These are phyloP conservation scores for Leccinum ponderosum DNA, from an alignment of 1,284 basidiomycete genomes.

Conservation along the genomic window DNA sequence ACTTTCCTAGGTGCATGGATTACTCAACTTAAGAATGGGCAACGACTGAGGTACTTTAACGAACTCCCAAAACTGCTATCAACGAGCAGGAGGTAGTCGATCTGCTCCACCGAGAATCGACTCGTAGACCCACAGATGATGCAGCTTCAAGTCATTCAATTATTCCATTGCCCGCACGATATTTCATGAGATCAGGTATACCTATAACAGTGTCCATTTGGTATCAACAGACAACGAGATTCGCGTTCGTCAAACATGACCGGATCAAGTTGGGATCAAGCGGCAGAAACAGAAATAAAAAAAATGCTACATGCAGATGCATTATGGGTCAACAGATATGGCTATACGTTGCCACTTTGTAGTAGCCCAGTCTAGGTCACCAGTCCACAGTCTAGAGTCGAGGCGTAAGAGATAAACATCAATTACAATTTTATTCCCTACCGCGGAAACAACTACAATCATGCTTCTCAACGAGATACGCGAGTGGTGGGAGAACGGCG, in stretches of 20 bases:
- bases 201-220: background rate
- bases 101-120: no score
- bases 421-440: constrained; percentile 13
- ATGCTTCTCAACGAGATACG: constrained; percentile 11
- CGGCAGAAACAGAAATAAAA: background rate
- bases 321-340: background rate
- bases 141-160: background rate
- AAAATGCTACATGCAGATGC: background rate
- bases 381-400: constrained; percentile 4
- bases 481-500: constrained; percentile 5
- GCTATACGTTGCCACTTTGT: background rate
- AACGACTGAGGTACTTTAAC: no score
- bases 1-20: no score
- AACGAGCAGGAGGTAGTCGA: no score
- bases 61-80: no score
- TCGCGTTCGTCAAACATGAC: background rate
- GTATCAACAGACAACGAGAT: background rate
- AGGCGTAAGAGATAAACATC: constrained; percentile 9
- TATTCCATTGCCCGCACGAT: background rate
- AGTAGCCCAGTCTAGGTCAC: background rate
- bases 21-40: no score
- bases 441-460: constrained; percentile 9
- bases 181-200: background rate
- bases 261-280: constrained; percentile 1
- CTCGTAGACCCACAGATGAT: background rate